Evolutionary conservation across 345 rosid genomes (phyloP).

Genomic region (Eucalyptus cladocalyx): DNA sequence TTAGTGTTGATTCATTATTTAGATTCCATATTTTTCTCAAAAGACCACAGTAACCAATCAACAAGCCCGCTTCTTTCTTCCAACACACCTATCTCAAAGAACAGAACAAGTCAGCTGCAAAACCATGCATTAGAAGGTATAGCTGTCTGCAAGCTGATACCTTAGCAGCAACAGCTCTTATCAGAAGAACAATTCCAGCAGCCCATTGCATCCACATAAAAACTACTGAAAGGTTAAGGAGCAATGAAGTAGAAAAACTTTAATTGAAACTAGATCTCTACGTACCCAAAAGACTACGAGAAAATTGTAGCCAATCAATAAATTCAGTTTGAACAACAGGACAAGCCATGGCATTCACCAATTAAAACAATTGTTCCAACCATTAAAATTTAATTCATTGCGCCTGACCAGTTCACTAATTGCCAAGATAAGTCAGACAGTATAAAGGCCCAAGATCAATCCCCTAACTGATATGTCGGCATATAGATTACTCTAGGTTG

Average conservation of each 20-base stretch:
- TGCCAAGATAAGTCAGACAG: neutral
- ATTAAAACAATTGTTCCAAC: neutral
- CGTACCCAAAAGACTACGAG: neutral
- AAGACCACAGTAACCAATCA: neutral
- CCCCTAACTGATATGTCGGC: neutral
- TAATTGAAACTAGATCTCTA: neutral
- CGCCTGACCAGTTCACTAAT: neutral
- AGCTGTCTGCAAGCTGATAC: conserved; percentile 5
- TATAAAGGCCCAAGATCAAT: neutral
- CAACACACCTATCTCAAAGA: neutral
- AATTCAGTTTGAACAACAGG: neutral
- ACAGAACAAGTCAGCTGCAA: neutral
- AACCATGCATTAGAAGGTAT: conserved; percentile 2
- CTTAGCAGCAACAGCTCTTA: conserved; percentile 7
- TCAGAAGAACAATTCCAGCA: conserved; percentile 5
- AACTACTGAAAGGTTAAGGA: neutral
- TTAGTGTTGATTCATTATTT: neutral
- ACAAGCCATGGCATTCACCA: neutral
- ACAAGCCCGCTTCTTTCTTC: neutral
- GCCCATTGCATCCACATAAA: neutral
- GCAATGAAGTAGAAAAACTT: neutral
- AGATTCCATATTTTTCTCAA: neutral
- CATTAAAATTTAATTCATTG: neutral
- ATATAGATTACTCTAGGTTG: neutral
- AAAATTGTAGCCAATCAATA: neutral